These are phyloP conservation scores for Physcomitrellopsis africana DNA, from an alignment of 225 moss, liverwort and hornwort genomes.

Conservation along the genomic window DNA sequence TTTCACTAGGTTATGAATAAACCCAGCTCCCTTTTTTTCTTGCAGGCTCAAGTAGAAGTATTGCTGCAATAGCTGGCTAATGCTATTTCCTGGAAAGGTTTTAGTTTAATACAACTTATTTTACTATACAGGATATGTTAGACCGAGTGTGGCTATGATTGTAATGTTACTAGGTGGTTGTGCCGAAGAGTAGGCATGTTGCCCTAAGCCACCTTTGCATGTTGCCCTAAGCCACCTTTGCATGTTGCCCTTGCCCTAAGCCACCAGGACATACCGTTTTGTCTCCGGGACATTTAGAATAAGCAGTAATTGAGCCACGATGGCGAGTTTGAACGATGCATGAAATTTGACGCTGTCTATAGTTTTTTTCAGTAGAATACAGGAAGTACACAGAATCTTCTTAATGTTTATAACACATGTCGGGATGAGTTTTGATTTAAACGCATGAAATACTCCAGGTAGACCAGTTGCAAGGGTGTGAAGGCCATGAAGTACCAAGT, in stretches of 20 bases:
- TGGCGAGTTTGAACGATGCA: conserved; percentile 12
- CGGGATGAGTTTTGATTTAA: conserved; percentile 26
- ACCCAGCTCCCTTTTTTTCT: not conserved
- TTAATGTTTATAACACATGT: conserved; percentile 14
- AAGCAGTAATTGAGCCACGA: not conserved
- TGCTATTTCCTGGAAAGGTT: not conserved
- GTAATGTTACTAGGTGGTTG: not conserved
- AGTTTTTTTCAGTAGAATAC: conserved; percentile 12
- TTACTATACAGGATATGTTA: not conserved
- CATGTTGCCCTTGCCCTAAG: too few species aligned
- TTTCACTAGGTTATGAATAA: too few species aligned
- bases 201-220: too few species aligned
- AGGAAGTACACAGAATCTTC: conserved; percentile 16
- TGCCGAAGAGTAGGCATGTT: not conserved
- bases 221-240: too few species aligned
- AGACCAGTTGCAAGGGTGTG: conserved; percentile 35
- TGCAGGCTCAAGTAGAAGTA: not conserved
- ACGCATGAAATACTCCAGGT: conserved; percentile 16
- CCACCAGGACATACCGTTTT: not conserved
- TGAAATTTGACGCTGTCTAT: conserved; percentile 16
- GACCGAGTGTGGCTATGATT: not conserved
- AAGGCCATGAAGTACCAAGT: conserved; percentile 52
- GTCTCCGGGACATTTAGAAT: not conserved
- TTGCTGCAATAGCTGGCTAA: not conserved
- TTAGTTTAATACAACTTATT: not conserved